Conservation (phyloP, 106 monocot species). For the Acanthochlamys bracteata region DNA sequence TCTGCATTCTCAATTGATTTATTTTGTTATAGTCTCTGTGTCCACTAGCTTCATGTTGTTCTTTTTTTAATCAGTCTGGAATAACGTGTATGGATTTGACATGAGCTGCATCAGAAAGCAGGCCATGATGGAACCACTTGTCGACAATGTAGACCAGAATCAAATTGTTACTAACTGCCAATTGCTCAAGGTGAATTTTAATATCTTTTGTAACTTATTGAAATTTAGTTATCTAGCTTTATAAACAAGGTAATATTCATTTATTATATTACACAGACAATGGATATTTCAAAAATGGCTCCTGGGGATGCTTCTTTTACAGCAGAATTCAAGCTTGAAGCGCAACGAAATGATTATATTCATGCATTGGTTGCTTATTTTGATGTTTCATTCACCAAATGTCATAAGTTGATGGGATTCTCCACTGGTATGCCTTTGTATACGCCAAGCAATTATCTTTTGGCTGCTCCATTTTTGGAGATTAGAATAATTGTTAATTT, state of each 20-base stretch:
- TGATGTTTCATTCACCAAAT: slow-evolving; percentile 73
- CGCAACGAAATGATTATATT: slow-evolving; percentile 75
- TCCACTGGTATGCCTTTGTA: slow-evolving; percentile 95
- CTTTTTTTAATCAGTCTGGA: slow-evolving; percentile 58
- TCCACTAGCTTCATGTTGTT: background rate
- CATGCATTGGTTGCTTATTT: slow-evolving; percentile 29
- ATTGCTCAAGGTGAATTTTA: slow-evolving; percentile 54
- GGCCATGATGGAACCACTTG: slow-evolving; percentile 84
- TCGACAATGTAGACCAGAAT: slow-evolving; percentile 17
- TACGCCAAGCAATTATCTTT: no score
- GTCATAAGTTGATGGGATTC: slow-evolving; percentile 79
- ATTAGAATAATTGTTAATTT: no score
- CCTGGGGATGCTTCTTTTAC: slow-evolving; percentile 52
- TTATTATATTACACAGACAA: background rate
- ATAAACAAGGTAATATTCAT: background rate
- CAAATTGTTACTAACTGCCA: slow-evolving; percentile 84
- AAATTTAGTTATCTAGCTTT: no score
- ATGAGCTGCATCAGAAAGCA: slow-evolving; percentile 98
- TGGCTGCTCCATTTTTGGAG: no score
- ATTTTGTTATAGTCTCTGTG: background rate
- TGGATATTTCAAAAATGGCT: slow-evolving; percentile 27
- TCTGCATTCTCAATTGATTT: background rate
- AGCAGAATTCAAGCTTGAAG: slow-evolving; percentile 44
- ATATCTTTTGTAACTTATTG: no score
- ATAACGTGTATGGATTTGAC: slow-evolving; percentile 86